Conservation (phyloP, 495 filamentous ascomycete species). For the Thermothielavioides terrestris region DNA sequence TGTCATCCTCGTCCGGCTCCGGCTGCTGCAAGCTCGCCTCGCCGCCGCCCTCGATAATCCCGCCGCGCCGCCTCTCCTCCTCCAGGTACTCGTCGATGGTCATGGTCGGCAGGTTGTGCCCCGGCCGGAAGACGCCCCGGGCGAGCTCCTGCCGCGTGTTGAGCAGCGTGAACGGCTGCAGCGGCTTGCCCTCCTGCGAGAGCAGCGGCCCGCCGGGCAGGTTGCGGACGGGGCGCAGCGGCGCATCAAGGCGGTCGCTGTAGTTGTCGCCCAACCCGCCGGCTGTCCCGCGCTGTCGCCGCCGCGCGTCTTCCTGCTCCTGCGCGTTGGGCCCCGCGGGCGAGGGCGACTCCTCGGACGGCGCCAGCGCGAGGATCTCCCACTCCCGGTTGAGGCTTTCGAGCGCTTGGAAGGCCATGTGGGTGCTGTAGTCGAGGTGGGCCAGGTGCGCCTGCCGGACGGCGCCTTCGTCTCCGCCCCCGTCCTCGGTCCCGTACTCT, state of each 20-base stretch:
- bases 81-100: slow-evolving; percentile 95
- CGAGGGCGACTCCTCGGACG: slow-evolving; percentile 21
- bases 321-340: not conserved
- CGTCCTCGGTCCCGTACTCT: slow-evolving; percentile 25
- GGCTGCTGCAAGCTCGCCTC: slow-evolving; percentile 60
- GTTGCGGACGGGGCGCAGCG: slow-evolving; percentile 27
- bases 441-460: slow-evolving; percentile 70
- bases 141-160: slow-evolving; percentile 68
- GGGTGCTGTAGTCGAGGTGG: slow-evolving; percentile 59
- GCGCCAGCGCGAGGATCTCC: slow-evolving; percentile 68
- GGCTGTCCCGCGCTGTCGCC: slow-evolving; percentile 24
- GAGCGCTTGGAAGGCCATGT: slow-evolving; percentile 75
- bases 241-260: slow-evolving; percentile 67
- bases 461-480: slow-evolving; percentile 60
- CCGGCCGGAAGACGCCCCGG: slow-evolving; percentile 77
- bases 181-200: slow-evolving; percentile 71
- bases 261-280: slow-evolving; percentile 35
- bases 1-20: slow-evolving; percentile 79
- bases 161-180: slow-evolving; percentile 84
- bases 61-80: slow-evolving; percentile 76
- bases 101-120: slow-evolving; percentile 95
- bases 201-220: slow-evolving; percentile 65
- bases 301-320: slow-evolving; percentile 41
- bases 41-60: slow-evolving; percentile 89
- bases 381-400: slow-evolving; percentile 78